Evolutionary conservation across 2,329 filamentous ascomycete species (phyloP), one percentile per base, ranked within the genome.

Genomic region (Talaromyces amestolkiae): DNA sequence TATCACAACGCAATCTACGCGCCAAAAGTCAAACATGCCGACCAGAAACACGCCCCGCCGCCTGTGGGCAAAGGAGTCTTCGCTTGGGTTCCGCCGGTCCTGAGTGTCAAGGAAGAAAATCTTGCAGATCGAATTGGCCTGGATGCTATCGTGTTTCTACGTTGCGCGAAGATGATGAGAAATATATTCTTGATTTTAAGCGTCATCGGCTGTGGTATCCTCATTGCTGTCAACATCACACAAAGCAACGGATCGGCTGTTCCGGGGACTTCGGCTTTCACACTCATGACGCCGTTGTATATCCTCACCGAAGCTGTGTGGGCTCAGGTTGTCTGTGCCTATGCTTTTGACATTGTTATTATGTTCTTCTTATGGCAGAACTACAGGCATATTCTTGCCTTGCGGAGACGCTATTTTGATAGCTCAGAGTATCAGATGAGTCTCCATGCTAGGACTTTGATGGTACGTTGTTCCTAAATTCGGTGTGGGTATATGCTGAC

Each of bases 1-100:
- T 93, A 93, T 78, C 94, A 98, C 78, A 90, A 89, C 64, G 86
- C 94, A 71, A 92, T 99, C 58, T 99, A 99, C 79, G 93, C 95
- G 3, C 95, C 95, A 47, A 94, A 96, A 76, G 84, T 96, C 58
- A 96, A 96, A 76, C 90, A 97, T 82, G 91, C 92, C 75, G 94
- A 98, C 76, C 88, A 92, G 70, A 92, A 90, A 78, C 93, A 97
- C 80, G 87, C 91, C 10, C 95, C 94, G 19, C 95, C 95, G 13
- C 88, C 91, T 0, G 85, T 98, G 72, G 91, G 91, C 64, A 96
- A 90, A 74, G 90, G 91, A n/a, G 81, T 94, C 10, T 93, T 96
- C 75, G 89, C 92, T 58, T 99, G 95, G 95, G 77, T 96, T 37
- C 82, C 83, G 22, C 93, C 94, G 0, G 81, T 99, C 37, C 84